These are phyloP conservation scores for Lasiodiplodia theobromae DNA, from an alignment of 2,329 filamentous ascomycete species.

Conservation along the genomic window DNA sequence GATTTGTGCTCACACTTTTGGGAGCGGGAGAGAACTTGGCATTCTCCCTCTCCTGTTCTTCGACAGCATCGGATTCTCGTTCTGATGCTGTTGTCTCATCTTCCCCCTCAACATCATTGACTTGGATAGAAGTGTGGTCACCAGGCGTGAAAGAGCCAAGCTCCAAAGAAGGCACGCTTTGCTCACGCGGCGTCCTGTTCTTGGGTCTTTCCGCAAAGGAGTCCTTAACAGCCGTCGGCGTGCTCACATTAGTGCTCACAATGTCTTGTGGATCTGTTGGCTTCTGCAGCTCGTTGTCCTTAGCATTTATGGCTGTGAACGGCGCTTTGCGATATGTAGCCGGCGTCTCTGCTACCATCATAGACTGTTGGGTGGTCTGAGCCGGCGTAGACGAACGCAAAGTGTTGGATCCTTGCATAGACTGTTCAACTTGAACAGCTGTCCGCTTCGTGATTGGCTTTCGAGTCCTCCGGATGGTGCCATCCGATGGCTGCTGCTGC, in stretches of 20 bases:
- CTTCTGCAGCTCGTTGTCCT: neutral
- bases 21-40: neutral
- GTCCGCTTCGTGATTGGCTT: neutral
- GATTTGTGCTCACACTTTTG: too few relatives aligned
- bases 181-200: neutral
- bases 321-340: constrained; percentile 3
- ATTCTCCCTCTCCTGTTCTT: neutral
- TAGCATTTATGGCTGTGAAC: too few relatives aligned
- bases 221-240: constrained; percentile 6
- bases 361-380: neutral
- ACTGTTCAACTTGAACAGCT: constrained; percentile 12
- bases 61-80: neutral
- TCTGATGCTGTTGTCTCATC: neutral
- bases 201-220: neutral
- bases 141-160: neutral
- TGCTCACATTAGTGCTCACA: constrained; percentile 2
- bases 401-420: constrained; percentile 9
- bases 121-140: neutral
- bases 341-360: constrained; percentile 15
- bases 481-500: neutral
- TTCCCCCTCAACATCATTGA: neutral
- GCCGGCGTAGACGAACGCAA: neutral
- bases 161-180: neutral
- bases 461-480: neutral
- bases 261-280: neutral